A percentile compares a stretch with the other conserved stretches of the same genome.
Evolutionary conservation across 305 asterid species (phyloP).

Genomic region (Stenogyne calaminthoides): DNA sequence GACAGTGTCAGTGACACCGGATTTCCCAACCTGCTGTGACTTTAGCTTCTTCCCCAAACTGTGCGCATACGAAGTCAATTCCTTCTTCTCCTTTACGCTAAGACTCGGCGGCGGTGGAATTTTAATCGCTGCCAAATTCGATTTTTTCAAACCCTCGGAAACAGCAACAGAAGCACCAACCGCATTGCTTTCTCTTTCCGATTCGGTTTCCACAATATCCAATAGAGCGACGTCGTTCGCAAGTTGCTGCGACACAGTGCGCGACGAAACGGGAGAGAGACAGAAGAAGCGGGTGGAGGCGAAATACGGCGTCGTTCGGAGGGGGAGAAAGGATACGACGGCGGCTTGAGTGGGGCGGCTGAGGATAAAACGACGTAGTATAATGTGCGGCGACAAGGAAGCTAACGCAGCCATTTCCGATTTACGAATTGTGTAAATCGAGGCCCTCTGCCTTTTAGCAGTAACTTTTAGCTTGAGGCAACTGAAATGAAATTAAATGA

Average conservation of each 20-base stretch:
- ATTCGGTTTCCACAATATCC: conserved; percentile 32
- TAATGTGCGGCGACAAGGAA: conserved; percentile 33
- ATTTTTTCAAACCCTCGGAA: conserved; percentile 29
- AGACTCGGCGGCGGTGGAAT: conserved; percentile 51
- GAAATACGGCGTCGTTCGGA: conserved; percentile 31
- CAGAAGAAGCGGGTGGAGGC: conserved; percentile 27
- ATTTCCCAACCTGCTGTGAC: conserved; percentile 92
- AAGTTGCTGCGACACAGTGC: conserved; percentile 17
- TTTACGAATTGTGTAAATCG: neutral
- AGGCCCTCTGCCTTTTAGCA: neutral
- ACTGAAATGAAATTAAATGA: too few species aligned
- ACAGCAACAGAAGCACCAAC: neutral
- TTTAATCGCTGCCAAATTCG: conserved; percentile 26
- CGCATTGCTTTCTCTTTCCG: conserved; percentile 30
- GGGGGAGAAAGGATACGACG: conserved; percentile 23
- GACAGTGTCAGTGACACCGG: conserved; percentile 86
- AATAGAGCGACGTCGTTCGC: conserved; percentile 29
- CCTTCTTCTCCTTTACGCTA: conserved; percentile 80
- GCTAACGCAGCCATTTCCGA: conserved; percentile 48
- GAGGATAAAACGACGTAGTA: conserved; percentile 46
- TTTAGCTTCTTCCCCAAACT: conserved; percentile 88
- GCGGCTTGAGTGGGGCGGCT: conserved; percentile 35
- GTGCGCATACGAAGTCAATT: conserved; percentile 80
- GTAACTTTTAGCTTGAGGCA: neutral
- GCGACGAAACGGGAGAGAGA: conserved; percentile 29